These are phyloP conservation scores for Jackrogersella multiformis DNA, from an alignment of 495 filamentous ascomycete species.

Conservation along the genomic window DNA sequence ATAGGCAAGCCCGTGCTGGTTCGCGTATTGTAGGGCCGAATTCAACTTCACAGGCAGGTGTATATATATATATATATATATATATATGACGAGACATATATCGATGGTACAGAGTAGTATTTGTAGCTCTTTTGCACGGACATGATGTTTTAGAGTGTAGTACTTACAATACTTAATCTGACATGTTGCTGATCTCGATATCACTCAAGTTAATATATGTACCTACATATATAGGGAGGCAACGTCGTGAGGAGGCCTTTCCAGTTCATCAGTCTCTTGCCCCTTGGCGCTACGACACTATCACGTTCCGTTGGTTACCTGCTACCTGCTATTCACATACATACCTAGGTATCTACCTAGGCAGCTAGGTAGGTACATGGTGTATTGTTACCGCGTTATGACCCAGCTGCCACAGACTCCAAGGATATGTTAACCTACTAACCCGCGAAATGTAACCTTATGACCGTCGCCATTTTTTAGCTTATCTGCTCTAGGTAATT, in stretches of 20 bases:
- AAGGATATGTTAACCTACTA: background rate
- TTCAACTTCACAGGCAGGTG: conserved; percentile 7
- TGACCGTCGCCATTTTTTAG: conserved; percentile 21
- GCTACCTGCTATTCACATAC: conserved; percentile 13
- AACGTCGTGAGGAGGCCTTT: conserved; percentile 15
- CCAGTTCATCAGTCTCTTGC: conserved; percentile 21
- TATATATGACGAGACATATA: conserved; percentile 12
- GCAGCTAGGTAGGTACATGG: too few species aligned
- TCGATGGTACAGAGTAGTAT: conserved; percentile 18
- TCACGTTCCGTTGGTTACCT: conserved; percentile 37
- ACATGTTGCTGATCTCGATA: conserved; percentile 39
- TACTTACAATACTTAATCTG: conserved; percentile 40
- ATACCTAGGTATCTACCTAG: too few species aligned
- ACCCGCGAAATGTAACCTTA: conserved; percentile 14
- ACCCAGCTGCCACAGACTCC: conserved; percentile 9
- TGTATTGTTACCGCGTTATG: conserved; percentile 29
- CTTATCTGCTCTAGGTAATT: conserved; percentile 17
- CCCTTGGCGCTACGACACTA: conserved; percentile 41
- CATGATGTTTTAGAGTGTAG: conserved; percentile 40
- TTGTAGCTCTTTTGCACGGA: conserved; percentile 15
- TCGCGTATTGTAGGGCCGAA: conserved; percentile 31
- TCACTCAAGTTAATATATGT: conserved; percentile 21
- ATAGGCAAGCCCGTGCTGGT: conserved; percentile 3
- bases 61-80: too few species aligned
- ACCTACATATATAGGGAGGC: conserved; percentile 24